These are phyloP conservation scores for Dactylellina parvicollis DNA, from an alignment of 2,329 filamentous ascomycete genomes.

Conservation along the genomic window DNA sequence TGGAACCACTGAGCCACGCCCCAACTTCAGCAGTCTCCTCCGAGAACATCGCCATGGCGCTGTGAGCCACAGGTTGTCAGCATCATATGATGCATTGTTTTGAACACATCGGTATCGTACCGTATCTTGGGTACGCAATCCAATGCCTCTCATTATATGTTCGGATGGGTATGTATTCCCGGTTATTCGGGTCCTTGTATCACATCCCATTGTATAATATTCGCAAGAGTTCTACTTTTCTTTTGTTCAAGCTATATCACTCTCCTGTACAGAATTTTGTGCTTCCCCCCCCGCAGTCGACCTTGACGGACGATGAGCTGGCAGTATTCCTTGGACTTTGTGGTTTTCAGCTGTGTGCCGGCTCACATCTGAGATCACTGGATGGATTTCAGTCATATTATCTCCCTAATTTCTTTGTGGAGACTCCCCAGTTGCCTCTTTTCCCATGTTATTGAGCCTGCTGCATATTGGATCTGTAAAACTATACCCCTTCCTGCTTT, in stretches of 20 bases:
- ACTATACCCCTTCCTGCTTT: slow-evolving; percentile 38
- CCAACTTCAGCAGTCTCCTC: slow-evolving; percentile 31
- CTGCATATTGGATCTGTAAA: slow-evolving; percentile 32
- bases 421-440: neutral
- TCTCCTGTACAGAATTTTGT: neutral
- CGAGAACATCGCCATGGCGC: slow-evolving; percentile 40
- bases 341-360: slow-evolving; percentile 17
- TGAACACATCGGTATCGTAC: no score
- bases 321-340: slow-evolving; percentile 14
- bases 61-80: no score
- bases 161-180: neutral
- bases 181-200: neutral
- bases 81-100: no score
- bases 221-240: slow-evolving; percentile 6
- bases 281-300: slow-evolving; percentile 10
- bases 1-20: slow-evolving; percentile 5
- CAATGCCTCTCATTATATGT: no score
- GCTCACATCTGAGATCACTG: slow-evolving; percentile 31
- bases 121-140: no score
- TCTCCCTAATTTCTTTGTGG: slow-evolving; percentile 43
- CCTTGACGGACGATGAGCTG: slow-evolving; percentile 27
- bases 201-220: slow-evolving; percentile 14
- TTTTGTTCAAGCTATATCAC: slow-evolving; percentile 9
- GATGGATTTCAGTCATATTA: slow-evolving; percentile 22
- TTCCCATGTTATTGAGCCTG: slow-evolving; percentile 2